These are phyloP conservation scores for Ilex asprella DNA, from an alignment of 257 asterid species.

Conservation along the genomic window DNA sequence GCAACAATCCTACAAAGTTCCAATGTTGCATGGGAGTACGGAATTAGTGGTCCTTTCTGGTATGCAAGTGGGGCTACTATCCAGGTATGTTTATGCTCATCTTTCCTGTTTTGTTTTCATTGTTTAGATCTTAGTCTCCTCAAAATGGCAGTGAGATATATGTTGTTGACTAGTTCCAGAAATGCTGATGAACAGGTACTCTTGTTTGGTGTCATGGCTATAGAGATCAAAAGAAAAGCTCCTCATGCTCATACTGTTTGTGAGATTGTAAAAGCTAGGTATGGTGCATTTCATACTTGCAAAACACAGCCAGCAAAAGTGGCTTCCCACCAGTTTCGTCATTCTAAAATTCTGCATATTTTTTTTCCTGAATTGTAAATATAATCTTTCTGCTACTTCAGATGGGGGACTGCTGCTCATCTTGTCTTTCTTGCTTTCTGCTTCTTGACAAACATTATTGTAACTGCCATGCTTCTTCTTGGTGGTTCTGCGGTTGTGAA, in stretches of 20 bases:
- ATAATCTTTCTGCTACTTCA: conserved; percentile 15
- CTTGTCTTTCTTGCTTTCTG: conserved; percentile 75
- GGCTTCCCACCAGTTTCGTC: not conserved
- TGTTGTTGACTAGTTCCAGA: conserved; percentile 1
- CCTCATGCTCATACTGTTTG: conserved; percentile 91
- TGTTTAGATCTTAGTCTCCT: not conserved
- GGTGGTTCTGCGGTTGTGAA: conserved; percentile 93
- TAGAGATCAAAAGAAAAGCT: conserved; percentile 91
- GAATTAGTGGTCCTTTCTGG: conserved; percentile 98
- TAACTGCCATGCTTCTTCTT: conserved; percentile 92
- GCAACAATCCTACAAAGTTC: conserved; percentile 94
- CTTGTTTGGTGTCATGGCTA: conserved; percentile 84
- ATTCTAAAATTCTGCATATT: not conserved
- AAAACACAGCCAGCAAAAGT: too few relatives aligned
- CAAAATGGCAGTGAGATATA: not conserved
- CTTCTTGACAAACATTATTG: conserved; percentile 82
- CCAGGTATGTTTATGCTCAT: conserved; percentile 38
- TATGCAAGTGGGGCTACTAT: conserved; percentile 96
- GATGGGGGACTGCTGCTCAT: conserved; percentile 96
- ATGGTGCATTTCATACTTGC: not conserved
- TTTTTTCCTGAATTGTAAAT: not conserved
- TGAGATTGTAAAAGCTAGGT: conserved; percentile 91
- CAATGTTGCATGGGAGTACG: conserved; percentile 89
- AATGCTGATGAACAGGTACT: conserved; percentile 46
- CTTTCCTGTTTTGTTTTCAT: not conserved